Percentiles rank a stretch among this genome's conserved stretches.
These are phyloP conservation scores for Candida neerlandica DNA, from an alignment of 1,139 yeast species.

Conservation along the genomic window DNA sequence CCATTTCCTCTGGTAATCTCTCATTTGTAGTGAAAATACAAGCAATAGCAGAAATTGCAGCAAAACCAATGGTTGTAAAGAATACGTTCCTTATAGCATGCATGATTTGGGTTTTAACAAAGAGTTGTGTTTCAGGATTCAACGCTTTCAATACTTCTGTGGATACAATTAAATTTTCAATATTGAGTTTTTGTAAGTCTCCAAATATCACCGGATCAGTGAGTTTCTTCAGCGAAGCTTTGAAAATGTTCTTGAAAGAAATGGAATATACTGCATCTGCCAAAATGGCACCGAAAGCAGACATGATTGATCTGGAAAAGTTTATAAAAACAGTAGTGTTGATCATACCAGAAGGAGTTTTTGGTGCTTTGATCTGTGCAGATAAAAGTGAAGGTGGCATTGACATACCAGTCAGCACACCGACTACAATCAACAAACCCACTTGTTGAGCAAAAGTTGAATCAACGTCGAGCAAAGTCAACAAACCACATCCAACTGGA, in stretches of 20 bases:
- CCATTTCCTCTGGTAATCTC: conserved; percentile 25
- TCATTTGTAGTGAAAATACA: conserved; percentile 30
- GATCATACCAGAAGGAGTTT: conserved; percentile 38
- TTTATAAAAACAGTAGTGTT: conserved; percentile 37
- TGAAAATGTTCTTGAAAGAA: conserved; percentile 24
- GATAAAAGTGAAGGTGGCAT: conserved; percentile 34
- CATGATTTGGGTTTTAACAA: conserved; percentile 34
- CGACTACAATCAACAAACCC: conserved; percentile 38
- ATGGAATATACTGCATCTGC: conserved; percentile 38
- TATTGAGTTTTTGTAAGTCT: conserved; percentile 22
- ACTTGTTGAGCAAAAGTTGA: conserved; percentile 29
- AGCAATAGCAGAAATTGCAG: conserved; percentile 24
- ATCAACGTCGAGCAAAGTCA: conserved; percentile 33
- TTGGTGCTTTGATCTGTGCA: conserved; percentile 39
- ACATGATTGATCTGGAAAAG: conserved; percentile 33
- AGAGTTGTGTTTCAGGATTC: conserved; percentile 26
- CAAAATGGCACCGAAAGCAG: conserved; percentile 35
- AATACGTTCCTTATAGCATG: conserved; percentile 33
- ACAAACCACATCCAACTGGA: conserved; percentile 38
- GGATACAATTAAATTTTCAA: conserved; percentile 20
- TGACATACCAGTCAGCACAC: conserved; percentile 32
- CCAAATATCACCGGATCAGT: conserved; percentile 19
- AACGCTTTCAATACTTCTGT: conserved; percentile 24
- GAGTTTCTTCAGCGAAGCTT: conserved; percentile 20
- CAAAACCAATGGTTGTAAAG: conserved; percentile 33